These are phyloP conservation scores for barley (Hordeum vulgare) DNA, from an alignment of 176 grass and related monocot species.

Conservation along the genomic window MorexV3_pseudomolecules_assembly NC_058524.1:626556884-626557383, in stretches of 20 bases:
- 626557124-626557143: accelerated
- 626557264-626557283: background rate
- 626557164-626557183: background rate
- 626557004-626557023: no score
- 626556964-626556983: no score
- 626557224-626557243: background rate
- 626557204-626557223: accelerated
- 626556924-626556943: no score
- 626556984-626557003: no score
- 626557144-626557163: background rate
- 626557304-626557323: no score
- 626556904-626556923: no score
- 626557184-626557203: background rate
- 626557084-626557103: no score
- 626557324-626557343: background rate
- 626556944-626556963: no score
- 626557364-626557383: background rate
- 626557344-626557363: background rate
- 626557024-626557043: no score
- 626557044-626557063: accelerated
- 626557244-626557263: background rate
- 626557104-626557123: no score
- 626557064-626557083: no score
- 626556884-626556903: no score
- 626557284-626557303: accelerated